Evolutionary conservation across 306 rosid species (phyloP).

Genomic region (Fragaria iinumae): DNA sequence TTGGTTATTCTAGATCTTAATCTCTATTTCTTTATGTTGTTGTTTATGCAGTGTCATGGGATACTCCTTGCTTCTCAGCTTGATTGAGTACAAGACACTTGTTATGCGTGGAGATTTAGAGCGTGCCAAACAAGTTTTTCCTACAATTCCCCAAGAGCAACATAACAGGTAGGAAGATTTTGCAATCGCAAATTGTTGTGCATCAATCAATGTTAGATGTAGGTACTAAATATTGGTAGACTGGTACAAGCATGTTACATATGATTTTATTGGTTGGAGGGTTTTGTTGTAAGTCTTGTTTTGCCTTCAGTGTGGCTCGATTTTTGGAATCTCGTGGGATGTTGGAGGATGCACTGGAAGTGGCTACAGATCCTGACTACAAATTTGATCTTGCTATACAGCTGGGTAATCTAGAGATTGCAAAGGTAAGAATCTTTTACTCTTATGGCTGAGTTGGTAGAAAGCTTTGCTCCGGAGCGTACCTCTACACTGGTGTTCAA

Average conservation of each 20-base stretch:
- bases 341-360: constrained; percentile 93
- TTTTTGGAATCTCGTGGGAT: constrained; percentile 96
- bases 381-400: constrained; percentile 93
- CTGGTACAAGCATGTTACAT: not conserved
- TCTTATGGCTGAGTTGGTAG: not conserved
- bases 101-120: constrained; percentile 97
- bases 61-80: constrained; percentile 86
- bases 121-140: constrained; percentile 72
- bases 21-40: constrained; percentile 14
- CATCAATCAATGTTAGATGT: not conserved
- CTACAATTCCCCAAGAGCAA: constrained; percentile 86
- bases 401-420: constrained; percentile 90
- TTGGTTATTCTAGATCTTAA: not conserved
- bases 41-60: constrained; percentile 67
- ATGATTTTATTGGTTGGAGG: not conserved
- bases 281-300: constrained; percentile 6
- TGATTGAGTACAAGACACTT: constrained; percentile 98
- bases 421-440: constrained; percentile 59
- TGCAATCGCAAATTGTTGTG: not conserved
- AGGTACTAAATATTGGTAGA: not conserved
- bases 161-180: constrained; percentile 62
- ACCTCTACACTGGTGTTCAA: not conserved
- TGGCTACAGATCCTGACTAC: constrained; percentile 94
- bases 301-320: constrained; percentile 72
- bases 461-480: constrained; percentile 3